These are phyloP conservation scores for Corymbia maculata DNA, from an alignment of 345 rosid species.

Conservation along the genomic window DNA sequence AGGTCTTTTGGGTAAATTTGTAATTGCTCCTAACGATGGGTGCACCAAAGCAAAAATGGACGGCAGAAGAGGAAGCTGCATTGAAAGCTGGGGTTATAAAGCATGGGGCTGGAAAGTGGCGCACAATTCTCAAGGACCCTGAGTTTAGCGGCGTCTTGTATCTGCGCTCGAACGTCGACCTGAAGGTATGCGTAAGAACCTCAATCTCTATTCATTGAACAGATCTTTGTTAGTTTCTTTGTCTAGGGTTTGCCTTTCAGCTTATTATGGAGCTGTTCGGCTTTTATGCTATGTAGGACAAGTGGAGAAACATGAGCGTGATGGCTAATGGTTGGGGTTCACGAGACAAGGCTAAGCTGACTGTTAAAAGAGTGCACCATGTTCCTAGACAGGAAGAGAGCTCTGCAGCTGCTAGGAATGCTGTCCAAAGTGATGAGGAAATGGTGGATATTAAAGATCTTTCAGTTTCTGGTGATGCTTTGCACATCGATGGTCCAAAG, in stretches of 20 bases:
- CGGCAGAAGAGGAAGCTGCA: constrained; percentile 93
- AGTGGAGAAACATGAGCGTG: constrained; percentile 99
- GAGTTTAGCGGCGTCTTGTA: constrained; percentile 78
- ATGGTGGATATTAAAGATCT: constrained; percentile 40
- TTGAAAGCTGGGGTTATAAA: constrained; percentile 85
- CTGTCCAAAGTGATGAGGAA: constrained; percentile 67
- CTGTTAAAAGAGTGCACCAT: constrained; percentile 49
- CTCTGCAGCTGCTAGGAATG: constrained; percentile 13
- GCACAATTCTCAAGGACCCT: constrained; percentile 94
- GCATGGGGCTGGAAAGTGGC: constrained; percentile 99
- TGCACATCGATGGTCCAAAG: constrained; percentile 44
- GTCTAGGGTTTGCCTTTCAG: not conserved
- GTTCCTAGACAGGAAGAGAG: constrained; percentile 50
- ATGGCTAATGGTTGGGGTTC: constrained; percentile 93
- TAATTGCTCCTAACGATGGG: constrained; percentile 45
- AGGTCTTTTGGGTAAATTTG: not conserved
- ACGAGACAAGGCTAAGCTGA: constrained; percentile 71
- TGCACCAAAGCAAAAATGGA: constrained; percentile 99
- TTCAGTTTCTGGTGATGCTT: constrained; percentile 19
- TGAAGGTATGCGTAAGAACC: constrained; percentile 41
- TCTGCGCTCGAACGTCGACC: constrained; percentile 95
- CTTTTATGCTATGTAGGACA: constrained; percentile 48
- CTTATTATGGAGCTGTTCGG: not conserved
- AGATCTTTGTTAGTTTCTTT: not conserved
- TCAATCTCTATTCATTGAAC: not conserved